Evolutionary conservation across 768 basidiomycete genomes (phyloP).

Genomic region (Pleurotus ostreatus): DNA sequence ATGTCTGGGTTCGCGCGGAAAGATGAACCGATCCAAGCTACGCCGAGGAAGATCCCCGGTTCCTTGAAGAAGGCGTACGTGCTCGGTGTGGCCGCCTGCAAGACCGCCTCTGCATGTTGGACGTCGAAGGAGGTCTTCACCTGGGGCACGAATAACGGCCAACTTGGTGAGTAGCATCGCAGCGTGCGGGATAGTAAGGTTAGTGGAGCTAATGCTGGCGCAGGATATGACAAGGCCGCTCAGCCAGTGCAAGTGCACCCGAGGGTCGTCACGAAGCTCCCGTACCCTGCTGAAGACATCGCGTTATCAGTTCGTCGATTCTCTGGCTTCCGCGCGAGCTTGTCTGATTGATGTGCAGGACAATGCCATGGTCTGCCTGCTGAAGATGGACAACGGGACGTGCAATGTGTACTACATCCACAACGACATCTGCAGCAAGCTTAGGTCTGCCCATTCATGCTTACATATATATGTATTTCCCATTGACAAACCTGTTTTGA

Average conservation of each 20-base stretch:
- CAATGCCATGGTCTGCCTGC: conserved; percentile 75
- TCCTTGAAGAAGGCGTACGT: conserved; percentile 76
- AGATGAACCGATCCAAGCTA: conserved; percentile 75
- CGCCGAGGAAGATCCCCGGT: conserved; percentile 71
- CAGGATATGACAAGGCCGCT: conserved; percentile 73
- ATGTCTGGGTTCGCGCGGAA: conserved; percentile 31
- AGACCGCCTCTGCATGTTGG: conserved; percentile 88
- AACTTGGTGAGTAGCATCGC: conserved; percentile 58
- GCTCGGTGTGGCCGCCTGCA: conserved; percentile 80
- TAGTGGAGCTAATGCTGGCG: not conserved
- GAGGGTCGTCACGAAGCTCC: conserved; percentile 75
- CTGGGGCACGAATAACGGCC: conserved; percentile 93
- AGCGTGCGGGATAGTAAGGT: too few species aligned
- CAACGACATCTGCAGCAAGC: conserved; percentile 70
- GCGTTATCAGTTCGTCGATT: conserved; percentile 61
- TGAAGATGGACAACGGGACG: conserved; percentile 76
- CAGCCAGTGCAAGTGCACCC: conserved; percentile 77
- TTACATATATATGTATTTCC: not conserved
- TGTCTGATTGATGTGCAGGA: conserved; percentile 43
- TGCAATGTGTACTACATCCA: conserved; percentile 48
- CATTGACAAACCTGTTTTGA: not conserved
- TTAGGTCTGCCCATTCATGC: conserved; percentile 48
- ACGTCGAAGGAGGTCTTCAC: conserved; percentile 69
- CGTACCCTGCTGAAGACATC: conserved; percentile 65
- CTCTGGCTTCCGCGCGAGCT: not conserved